Evolutionary conservation across 345 rosid genomes (phyloP), one percentile per base, ranked within the genome.

Genomic region (Populus ilicifolia): DNA sequence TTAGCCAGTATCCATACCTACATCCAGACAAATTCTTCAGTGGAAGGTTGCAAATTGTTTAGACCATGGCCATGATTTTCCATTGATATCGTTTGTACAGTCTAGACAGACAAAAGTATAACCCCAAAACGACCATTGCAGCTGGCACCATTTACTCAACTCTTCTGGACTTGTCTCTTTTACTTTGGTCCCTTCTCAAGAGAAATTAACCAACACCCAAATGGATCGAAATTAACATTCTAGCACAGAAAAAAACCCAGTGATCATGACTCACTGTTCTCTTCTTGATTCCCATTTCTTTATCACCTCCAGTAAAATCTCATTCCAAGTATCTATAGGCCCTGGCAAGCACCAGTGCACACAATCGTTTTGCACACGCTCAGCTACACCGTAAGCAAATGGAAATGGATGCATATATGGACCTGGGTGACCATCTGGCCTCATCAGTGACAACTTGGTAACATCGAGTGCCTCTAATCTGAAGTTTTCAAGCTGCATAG

Each of bases 261-360:
- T 23, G 25, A 36, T 18, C 38, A 20, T 29, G 30, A 2, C 59
- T 84, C 81, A 76, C 79, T 80, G 83, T 71, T 71, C 63, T 72
- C 76, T 62, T 63, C 50, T 70, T 50, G 75, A 82, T 33, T 73
- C 73, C 97, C 97, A 87, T 78, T 89, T 89, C 82, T 85, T 88
- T 46, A 93, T 73, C 77, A 89, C 80, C 76, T 89, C 86, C 8
- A 95, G 75, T 74, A 93, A 73, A 72, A 95, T 92, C 85, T 90
- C 89, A 79, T 93, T 96, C 98, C 99, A 96, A 21, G 98, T 89
- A 81, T 96, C 99, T 1, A 96, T 77, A 12, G 98, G 93, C 67
- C 98, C 99, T 20, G 99, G 99, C 69, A 96, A 79, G 81, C 99
- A 96, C 99, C 99, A 96, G 75, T 93, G 99, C 8, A 96, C 89